Evolutionary conservation across 768 basidiomycete genomes (phyloP).

Genomic region (Trametes villosa): DNA sequence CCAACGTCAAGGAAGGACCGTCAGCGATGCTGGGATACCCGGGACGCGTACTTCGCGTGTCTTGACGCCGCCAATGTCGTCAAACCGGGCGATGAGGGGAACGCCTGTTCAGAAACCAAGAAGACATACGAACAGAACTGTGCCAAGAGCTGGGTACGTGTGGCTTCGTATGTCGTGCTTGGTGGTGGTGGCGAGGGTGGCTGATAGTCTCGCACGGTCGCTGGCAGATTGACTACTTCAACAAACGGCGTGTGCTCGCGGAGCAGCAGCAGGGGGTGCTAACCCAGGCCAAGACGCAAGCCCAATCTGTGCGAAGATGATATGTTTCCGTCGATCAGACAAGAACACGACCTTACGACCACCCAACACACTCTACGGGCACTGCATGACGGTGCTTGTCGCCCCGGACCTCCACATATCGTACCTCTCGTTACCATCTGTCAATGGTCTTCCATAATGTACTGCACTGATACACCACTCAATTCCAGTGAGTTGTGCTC

Average conservation of each 20-base stretch:
- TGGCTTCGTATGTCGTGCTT: neutral
- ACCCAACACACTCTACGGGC: neutral
- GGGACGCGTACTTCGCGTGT: conserved; percentile 87
- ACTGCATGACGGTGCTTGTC: neutral
- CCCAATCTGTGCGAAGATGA: conserved; percentile 35
- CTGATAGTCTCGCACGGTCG: neutral
- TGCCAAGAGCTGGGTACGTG: conserved; percentile 87
- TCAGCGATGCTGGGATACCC: conserved; percentile 80
- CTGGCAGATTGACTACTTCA: conserved; percentile 89
- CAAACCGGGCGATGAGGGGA: conserved; percentile 74
- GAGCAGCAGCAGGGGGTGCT: conserved; percentile 79
- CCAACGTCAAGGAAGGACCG: conserved; percentile 65
- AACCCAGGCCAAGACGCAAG: conserved; percentile 47
- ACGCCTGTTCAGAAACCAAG: conserved; percentile 60
- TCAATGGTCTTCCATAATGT: conserved; percentile 8
- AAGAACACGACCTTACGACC: neutral
- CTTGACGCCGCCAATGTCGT: conserved; percentile 71
- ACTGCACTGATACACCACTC: neutral
- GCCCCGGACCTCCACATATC: neutral
- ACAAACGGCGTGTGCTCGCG: conserved; percentile 83
- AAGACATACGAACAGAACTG: conserved; percentile 71
- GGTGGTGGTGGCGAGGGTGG: neutral
- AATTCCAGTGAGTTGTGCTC: neutral
- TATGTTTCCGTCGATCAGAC: neutral
- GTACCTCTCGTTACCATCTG: conserved; percentile 8